Evolutionary conservation across 345 rosid genomes (phyloP).

Genomic region (Eucalyptus sp.): DNA sequence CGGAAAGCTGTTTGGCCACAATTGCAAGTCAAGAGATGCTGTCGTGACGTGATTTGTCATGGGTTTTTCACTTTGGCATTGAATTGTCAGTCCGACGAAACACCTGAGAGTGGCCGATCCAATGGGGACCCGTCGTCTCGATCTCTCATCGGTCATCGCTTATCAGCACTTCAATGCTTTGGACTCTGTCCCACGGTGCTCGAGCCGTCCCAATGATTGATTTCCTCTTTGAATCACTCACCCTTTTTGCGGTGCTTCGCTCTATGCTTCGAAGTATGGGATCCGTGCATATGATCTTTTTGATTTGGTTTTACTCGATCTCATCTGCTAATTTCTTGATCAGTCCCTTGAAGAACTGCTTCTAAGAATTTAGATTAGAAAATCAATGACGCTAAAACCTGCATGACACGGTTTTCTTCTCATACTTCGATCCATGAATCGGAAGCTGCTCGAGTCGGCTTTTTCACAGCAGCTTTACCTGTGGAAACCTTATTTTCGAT

Average conservation of each 20-base stretch:
- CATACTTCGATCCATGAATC: not conserved
- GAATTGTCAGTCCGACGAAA: not conserved
- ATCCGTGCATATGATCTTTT: not conserved
- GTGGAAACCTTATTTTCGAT: not conserved
- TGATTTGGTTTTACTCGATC: not conserved
- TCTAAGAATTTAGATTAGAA: not conserved
- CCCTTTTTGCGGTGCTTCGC: not conserved
- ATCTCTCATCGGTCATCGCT: not conserved
- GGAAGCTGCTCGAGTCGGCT: not conserved
- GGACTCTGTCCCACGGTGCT: not conserved
- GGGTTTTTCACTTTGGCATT: not conserved
- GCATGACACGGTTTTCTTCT: not conserved
- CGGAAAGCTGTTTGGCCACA: not conserved
- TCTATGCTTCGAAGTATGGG: not conserved
- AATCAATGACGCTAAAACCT: not conserved
- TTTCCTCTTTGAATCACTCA: not conserved
- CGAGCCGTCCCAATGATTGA: not conserved
- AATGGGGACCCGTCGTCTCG: not conserved
- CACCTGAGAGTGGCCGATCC: not conserved
- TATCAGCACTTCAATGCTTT: not conserved
- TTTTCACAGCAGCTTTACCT: not conserved
- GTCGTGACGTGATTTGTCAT: not conserved
- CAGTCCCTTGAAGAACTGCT: not conserved
- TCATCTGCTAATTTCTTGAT: not conserved
- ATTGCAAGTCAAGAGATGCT: not conserved